Evolutionary conservation across 148 eudicot species (phyloP).

Genomic region (Spergularia bocconei): DNA sequence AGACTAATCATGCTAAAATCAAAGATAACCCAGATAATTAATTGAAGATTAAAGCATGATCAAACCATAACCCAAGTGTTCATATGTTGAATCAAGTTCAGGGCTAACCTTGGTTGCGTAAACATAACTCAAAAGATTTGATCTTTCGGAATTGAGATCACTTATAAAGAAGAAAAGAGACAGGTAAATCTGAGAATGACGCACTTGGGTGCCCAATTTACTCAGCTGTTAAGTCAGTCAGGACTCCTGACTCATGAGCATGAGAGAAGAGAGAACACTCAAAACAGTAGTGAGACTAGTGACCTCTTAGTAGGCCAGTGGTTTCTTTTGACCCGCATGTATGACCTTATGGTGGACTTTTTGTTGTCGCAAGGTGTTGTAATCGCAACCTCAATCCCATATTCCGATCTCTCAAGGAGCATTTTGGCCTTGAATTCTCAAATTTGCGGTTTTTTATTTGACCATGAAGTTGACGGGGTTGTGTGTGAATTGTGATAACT

Average conservation of each 20-base stretch:
- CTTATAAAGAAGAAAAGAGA: not conserved
- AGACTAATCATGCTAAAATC: not conserved
- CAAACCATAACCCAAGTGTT: constrained; percentile 14
- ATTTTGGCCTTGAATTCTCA: too few species aligned
- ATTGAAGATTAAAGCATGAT: constrained; percentile 10
- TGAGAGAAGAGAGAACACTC: not conserved
- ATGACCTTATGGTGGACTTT: too few species aligned
- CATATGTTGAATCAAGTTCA: not conserved
- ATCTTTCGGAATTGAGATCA: not conserved
- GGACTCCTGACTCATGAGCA: too few species aligned
- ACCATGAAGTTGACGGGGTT: too few species aligned
- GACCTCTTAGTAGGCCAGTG: too few species aligned
- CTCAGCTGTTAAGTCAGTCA: too few species aligned
- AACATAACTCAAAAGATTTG: constrained; percentile 7
- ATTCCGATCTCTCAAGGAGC: too few species aligned
- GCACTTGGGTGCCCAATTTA: not conserved
- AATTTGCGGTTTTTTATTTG: too few species aligned
- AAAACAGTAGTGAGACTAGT: not conserved
- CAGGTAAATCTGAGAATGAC: not conserved
- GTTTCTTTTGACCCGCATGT: too few species aligned
- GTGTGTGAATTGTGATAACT: too few species aligned
- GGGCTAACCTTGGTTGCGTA: constrained; percentile 16
- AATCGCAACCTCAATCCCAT: too few species aligned
- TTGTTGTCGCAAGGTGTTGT: too few species aligned
- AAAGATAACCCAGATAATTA: constrained; percentile 10